Evolutionary conservation across 768 basidiomycete species (phyloP).

Genomic region (Hygrocybe coccinea): DNA sequence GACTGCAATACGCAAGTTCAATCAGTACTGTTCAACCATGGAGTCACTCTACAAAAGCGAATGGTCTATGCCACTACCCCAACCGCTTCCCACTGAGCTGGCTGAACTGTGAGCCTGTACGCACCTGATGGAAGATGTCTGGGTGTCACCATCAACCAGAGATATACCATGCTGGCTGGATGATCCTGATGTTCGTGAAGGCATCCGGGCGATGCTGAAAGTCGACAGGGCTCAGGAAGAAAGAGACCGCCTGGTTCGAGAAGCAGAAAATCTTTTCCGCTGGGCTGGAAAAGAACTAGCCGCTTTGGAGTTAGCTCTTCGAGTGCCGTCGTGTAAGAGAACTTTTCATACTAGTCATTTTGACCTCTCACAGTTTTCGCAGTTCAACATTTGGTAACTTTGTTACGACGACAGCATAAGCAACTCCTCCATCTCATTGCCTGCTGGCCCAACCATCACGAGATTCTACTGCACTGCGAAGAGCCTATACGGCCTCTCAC

Average conservation of each 20-base stretch:
- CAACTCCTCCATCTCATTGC: slow-evolving; percentile 6
- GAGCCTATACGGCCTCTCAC: not conserved
- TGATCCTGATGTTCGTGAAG: slow-evolving; percentile 21
- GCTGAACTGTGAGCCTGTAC: slow-evolving; percentile 20
- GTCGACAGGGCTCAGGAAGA: slow-evolving; percentile 30
- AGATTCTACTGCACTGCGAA: slow-evolving; percentile 8
- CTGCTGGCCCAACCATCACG: slow-evolving; percentile 15
- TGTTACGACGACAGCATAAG: slow-evolving; percentile 10
- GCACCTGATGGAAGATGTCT: slow-evolving; percentile 35
- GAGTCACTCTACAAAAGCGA: slow-evolving; percentile 5
- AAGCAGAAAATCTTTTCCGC: slow-evolving; percentile 32
- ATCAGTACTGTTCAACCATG: slow-evolving; percentile 23
- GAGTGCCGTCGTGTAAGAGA: slow-evolving; percentile 16
- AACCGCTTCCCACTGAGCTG: slow-evolving; percentile 29
- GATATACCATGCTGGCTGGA: slow-evolving; percentile 30
- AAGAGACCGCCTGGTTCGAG: slow-evolving; percentile 16
- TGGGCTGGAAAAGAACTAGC: slow-evolving; percentile 32
- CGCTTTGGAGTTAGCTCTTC: slow-evolving; percentile 21
- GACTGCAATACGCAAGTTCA: slow-evolving; percentile 25
- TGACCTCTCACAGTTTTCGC: not conserved
- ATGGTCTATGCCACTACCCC: slow-evolving; percentile 31
- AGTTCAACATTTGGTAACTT: slow-evolving; percentile 4
- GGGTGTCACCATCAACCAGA: slow-evolving; percentile 21
- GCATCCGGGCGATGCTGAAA: slow-evolving; percentile 20
- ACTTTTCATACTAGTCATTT: slow-evolving; percentile 2